These are phyloP conservation scores for Solanum pinnatisectum DNA, from an alignment of 257 asterid genomes.

Conservation along the genomic window DNA sequence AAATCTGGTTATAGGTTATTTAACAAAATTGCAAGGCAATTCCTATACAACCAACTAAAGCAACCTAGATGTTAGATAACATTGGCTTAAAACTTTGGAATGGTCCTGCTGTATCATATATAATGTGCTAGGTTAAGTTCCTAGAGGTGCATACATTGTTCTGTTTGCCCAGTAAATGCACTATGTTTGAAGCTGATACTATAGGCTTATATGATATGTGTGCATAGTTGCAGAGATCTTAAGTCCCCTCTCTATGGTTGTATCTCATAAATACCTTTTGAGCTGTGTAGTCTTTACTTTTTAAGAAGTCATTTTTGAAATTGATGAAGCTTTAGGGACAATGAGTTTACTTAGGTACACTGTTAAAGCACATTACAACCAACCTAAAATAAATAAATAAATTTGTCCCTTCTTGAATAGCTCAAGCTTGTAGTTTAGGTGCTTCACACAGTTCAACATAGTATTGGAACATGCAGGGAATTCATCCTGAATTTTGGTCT, in stretches of 20 bases:
- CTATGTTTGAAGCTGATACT: not conserved
- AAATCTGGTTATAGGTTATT: not conserved
- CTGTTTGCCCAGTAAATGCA: not conserved
- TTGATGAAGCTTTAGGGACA: not conserved
- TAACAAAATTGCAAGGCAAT: not conserved
- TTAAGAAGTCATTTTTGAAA: not conserved
- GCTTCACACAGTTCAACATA: not conserved
- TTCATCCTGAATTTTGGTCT: not conserved
- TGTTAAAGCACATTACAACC: not conserved
- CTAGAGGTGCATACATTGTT: not conserved
- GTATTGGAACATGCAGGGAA: not conserved
- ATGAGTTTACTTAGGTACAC: not conserved
- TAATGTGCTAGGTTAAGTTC: not conserved
- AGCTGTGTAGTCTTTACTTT: not conserved
- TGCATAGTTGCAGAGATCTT: not conserved
- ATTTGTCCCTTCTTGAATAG: not conserved
- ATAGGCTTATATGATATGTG: not conserved
- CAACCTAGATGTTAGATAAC: not conserved
- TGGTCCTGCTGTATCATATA: not conserved
- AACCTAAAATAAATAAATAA: not conserved
- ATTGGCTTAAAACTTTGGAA: not conserved
- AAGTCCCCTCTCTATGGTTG: not conserved
- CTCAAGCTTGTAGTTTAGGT: not conserved
- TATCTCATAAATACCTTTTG: not conserved
- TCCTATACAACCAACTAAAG: not conserved